A percentile compares a stretch with the other conserved stretches of the same genome.
These are phyloP conservation scores for Delitschia confertaspora DNA, from an alignment of 495 filamentous ascomycete genomes.

Conservation along the genomic window DNA sequence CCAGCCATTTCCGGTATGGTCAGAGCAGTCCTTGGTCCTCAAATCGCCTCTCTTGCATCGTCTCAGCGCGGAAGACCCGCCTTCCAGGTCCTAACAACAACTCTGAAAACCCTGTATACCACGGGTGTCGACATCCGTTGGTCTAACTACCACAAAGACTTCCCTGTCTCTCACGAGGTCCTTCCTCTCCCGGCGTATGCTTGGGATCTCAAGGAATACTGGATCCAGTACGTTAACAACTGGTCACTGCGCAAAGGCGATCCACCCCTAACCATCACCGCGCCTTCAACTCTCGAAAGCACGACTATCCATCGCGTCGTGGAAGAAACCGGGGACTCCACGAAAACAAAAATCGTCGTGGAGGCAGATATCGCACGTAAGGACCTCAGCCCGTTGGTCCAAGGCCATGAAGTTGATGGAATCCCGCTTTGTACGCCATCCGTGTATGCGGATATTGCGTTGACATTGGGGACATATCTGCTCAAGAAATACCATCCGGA, in stretches of 20 bases:
- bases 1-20: conserved; percentile 28
- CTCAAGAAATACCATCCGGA: conserved; percentile 45
- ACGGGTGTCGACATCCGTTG: conserved; percentile 62
- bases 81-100: conserved; percentile 57
- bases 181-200: conserved; percentile 67
- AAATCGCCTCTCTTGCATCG: neutral
- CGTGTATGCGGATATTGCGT: conserved; percentile 67
- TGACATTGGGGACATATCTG: conserved; percentile 60
- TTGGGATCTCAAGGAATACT: conserved; percentile 74
- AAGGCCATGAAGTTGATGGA: conserved; percentile 67
- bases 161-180: conserved; percentile 49
- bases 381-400: conserved; percentile 49
- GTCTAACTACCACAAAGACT: conserved; percentile 67
- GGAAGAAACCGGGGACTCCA: conserved; percentile 43
- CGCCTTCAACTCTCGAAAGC: conserved; percentile 25
- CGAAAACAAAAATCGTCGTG: conserved; percentile 49
- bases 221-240: conserved; percentile 66
- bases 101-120: conserved; percentile 52
- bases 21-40: conserved; percentile 46
- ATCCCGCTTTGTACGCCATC: conserved; percentile 44
- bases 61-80: conserved; percentile 46
- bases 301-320: conserved; percentile 37
- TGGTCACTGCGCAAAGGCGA: conserved; percentile 44
- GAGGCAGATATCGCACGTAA: conserved; percentile 52
- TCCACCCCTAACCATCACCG: conserved; percentile 18